phyloP scores from a whole-genome alignment of 148 eudicot genomes.

The Rhododendron ovatum region DNA sequence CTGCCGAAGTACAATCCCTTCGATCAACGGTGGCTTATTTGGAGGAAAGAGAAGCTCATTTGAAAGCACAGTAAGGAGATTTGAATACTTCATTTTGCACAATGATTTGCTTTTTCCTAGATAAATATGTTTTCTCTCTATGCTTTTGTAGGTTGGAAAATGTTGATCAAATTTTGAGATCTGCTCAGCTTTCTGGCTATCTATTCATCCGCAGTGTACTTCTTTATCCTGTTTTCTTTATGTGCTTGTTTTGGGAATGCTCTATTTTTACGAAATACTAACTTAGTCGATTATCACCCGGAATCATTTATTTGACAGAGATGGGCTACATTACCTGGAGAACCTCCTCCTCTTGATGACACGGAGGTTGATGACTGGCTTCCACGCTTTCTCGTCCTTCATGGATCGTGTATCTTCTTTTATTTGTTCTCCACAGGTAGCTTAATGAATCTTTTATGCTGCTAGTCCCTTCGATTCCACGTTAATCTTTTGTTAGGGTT shows the following conservation, averaged over 20 bases:
- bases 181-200: slow-evolving; percentile 81
- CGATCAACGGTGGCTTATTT: slow-evolving; percentile 67
- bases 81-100: background rate
- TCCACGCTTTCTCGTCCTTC: slow-evolving; percentile 86
- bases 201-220: slow-evolving; percentile 62
- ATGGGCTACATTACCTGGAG: slow-evolving; percentile 97
- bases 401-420: slow-evolving; percentile 77
- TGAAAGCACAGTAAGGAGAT: slow-evolving; percentile 75
- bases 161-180: slow-evolving; percentile 66
- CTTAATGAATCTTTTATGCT: slow-evolving; percentile 7
- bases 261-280: background rate
- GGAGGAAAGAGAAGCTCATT: slow-evolving; percentile 82
- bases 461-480: background rate
- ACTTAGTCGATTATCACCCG: background rate
- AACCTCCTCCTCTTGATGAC: slow-evolving; percentile 87
- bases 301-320: slow-evolving; percentile 37
- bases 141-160: slow-evolving; percentile 58
- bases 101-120: background rate
- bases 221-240: slow-evolving; percentile 5
- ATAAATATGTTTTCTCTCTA: background rate
- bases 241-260: background rate
- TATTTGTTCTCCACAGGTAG: slow-evolving; percentile 74
- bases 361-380: slow-evolving; percentile 91
- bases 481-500: background rate
- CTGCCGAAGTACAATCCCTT: slow-evolving; percentile 77